Conservation (phyloP, 768 basidiomycete species). For the Hemileccinum rubropunctum region DNA sequence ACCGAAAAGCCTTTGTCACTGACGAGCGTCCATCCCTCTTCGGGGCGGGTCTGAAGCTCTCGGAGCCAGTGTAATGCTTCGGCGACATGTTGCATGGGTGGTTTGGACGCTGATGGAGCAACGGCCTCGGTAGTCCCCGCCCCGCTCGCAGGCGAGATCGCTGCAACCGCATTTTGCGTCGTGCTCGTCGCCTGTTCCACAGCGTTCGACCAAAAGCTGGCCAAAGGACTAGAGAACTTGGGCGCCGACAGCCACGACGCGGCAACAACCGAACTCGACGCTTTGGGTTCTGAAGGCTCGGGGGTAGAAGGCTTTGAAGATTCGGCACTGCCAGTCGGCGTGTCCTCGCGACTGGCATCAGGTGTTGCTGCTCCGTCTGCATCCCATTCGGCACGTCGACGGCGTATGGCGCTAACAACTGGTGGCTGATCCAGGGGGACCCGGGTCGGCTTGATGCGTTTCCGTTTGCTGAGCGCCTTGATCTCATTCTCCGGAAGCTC, state of each 20-base stretch:
- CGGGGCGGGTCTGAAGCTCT: conserved; percentile 57
- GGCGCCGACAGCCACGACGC: conserved; percentile 58
- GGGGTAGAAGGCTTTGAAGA: conserved; percentile 19
- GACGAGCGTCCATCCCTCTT: conserved; percentile 72
- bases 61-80: conserved; percentile 82
- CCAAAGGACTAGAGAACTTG: conserved; percentile 64
- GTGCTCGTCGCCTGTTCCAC: conserved; percentile 71
- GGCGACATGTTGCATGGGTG: conserved; percentile 77
- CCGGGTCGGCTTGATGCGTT: conserved; percentile 79
- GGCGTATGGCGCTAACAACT: conserved; percentile 67
- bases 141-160: conserved; percentile 56
- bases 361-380: conserved; percentile 40
- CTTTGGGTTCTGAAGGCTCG: conserved; percentile 18
- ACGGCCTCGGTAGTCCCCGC: conserved; percentile 36
- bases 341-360: conserved; percentile 16
- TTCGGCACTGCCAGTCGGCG: conserved; percentile 14
- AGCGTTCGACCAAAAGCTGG: conserved; percentile 70
- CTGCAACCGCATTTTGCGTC: conserved; percentile 76
- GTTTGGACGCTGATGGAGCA: conserved; percentile 52
- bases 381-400: conserved; percentile 72
- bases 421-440: conserved; percentile 94
- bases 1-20: conserved; percentile 75
- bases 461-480: conserved; percentile 77
- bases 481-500: conserved; percentile 86
- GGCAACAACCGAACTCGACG: conserved; percentile 12